These are phyloP conservation scores for Leptosphaerulina australis DNA, from an alignment of 2,329 filamentous ascomycete genomes.

Conservation along the genomic window DNA sequence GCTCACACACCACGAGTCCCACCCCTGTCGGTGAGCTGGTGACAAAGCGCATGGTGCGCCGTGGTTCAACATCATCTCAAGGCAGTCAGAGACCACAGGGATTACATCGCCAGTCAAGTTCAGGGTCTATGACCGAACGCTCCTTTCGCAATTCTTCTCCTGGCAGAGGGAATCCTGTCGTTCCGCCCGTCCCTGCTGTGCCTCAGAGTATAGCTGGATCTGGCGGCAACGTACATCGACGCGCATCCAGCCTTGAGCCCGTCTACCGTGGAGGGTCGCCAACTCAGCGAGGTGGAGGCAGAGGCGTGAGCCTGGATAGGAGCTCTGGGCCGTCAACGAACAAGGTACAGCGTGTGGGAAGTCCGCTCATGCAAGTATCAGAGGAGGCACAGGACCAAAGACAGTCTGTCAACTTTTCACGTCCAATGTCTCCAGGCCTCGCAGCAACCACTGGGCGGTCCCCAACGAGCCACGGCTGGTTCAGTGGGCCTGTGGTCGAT, in stretches of 20 bases:
- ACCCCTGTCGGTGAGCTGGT: constrained; percentile 82
- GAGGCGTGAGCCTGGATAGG: constrained; percentile 52
- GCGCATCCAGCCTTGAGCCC: constrained; percentile 59
- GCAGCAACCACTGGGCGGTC: constrained; percentile 17
- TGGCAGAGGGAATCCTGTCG: constrained; percentile 40
- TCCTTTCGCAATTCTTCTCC: constrained; percentile 79
- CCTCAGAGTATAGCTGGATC: constrained; percentile 57
- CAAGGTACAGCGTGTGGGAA: constrained; percentile 39
- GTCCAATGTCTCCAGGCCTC: constrained; percentile 55
- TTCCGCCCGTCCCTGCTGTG: constrained; percentile 77
- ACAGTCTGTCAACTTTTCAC: constrained; percentile 61
- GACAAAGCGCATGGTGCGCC: constrained; percentile 81
- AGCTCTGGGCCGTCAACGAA: constrained; percentile 27
- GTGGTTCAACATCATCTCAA: constrained; percentile 74
- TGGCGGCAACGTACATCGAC: constrained; percentile 36
- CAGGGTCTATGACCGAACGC: constrained; percentile 83
- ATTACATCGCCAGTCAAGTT: constrained; percentile 63
- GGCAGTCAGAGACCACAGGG: constrained; percentile 49
- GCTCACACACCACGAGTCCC: constrained; percentile 76
- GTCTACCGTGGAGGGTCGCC: constrained; percentile 55
- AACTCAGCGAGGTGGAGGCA: constrained; percentile 43
- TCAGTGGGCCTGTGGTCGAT: constrained; percentile 46
- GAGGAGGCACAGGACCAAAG: constrained; percentile 53
- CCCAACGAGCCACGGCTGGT: constrained; percentile 46
- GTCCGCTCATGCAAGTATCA: constrained; percentile 49